These are phyloP conservation scores for Dothistroma septosporum DNA, from an alignment of 2,329 filamentous ascomycete species.

Conservation along the genomic window DNA sequence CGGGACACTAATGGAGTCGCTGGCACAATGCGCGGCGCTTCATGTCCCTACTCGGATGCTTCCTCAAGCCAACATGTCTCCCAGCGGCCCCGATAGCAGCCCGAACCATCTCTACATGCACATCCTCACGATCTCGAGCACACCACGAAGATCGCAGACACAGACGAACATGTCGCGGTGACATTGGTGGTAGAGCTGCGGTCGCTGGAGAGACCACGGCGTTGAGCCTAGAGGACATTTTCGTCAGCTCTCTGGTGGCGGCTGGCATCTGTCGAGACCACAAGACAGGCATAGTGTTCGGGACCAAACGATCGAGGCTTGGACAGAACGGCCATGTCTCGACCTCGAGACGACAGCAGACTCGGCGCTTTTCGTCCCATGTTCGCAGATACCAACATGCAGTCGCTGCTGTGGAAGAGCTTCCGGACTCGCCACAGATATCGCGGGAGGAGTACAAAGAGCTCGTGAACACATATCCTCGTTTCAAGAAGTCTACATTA, in stretches of 20 bases:
- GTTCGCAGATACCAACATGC: neutral
- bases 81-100: slow-evolving; percentile 24
- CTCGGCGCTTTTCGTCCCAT: neutral
- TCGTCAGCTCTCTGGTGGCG: slow-evolving; percentile 51
- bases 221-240: slow-evolving; percentile 47
- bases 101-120: neutral
- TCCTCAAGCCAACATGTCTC: slow-evolving; percentile 50
- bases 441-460: slow-evolving; percentile 44
- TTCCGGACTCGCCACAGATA: slow-evolving; percentile 27
- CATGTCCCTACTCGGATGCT: slow-evolving; percentile 60
- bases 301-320: neutral
- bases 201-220: slow-evolving; percentile 9
- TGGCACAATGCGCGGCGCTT: slow-evolving; percentile 53
- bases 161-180: slow-evolving; percentile 15
- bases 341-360: neutral
- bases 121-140: neutral
- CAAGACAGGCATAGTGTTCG: neutral
- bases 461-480: slow-evolving; percentile 47
- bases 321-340: neutral
- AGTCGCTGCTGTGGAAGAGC: neutral
- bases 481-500: slow-evolving; percentile 9
- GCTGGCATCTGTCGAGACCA: slow-evolving; percentile 52
- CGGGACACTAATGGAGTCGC: slow-evolving; percentile 21
- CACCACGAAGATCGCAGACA: slow-evolving; percentile 1
- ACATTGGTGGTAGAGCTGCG: slow-evolving; percentile 8